phyloP scores from a whole-genome alignment of 805 yeast species.

The Teunomyces tritomae region DNA sequence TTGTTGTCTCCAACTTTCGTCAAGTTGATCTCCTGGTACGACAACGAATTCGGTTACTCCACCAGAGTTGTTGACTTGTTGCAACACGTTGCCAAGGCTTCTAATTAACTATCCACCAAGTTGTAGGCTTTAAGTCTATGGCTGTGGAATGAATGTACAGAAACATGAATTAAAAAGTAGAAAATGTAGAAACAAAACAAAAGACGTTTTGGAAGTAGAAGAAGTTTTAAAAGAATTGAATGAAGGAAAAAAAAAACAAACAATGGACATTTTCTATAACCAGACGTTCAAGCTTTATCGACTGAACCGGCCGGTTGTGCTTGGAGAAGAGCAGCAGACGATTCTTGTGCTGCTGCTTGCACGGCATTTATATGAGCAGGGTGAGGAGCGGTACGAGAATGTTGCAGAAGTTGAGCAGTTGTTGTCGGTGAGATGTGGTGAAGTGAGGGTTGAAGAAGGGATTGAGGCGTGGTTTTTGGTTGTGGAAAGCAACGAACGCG shows the following conservation, averaged over 20 bases:
- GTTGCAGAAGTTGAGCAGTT: slow-evolving; percentile 6
- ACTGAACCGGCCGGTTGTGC: slow-evolving; percentile 7
- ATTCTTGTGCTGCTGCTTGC: slow-evolving; percentile 8
- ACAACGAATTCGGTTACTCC: slow-evolving; percentile 37
- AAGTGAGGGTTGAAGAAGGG: not conserved
- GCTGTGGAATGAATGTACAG: slow-evolving; percentile 5
- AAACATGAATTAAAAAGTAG: not conserved
- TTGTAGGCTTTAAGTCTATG: slow-evolving; percentile 7
- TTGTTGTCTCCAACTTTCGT: slow-evolving; percentile 35
- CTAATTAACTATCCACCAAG: slow-evolving; percentile 14
- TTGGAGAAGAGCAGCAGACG: slow-evolving; percentile 2
- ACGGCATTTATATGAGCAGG: slow-evolving; percentile 1
- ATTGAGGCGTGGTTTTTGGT: slow-evolving; percentile 8
- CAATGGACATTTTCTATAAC: slow-evolving; percentile 11
- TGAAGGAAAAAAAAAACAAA: not conserved
- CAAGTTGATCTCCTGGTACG: slow-evolving; percentile 37
- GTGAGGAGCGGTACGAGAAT: slow-evolving; percentile 9
- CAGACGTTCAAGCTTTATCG: slow-evolving; percentile 13
- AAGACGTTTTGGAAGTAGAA: not conserved
- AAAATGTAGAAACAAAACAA: not conserved
- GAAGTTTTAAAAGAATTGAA: too few species aligned
- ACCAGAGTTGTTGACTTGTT: slow-evolving; percentile 37
- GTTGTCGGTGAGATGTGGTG: not conserved
- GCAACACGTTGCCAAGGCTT: slow-evolving; percentile 27
- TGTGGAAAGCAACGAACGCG: slow-evolving; percentile 5